phyloP scores from a whole-genome alignment of 257 asterid species.

The Striga asiatica region DNA sequence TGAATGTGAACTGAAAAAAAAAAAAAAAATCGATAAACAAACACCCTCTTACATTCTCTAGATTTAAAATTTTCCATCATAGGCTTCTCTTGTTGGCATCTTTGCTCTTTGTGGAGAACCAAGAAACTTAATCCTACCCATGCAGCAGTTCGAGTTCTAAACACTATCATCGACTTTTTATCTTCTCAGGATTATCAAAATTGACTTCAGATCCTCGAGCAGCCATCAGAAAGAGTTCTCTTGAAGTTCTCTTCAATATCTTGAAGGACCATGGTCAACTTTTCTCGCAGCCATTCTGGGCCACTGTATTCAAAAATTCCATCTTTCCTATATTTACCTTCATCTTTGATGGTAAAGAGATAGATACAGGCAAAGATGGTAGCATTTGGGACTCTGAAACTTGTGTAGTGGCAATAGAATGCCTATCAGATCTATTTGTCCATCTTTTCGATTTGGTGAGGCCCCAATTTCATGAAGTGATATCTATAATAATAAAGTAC shows the following conservation, averaged over 20 bases:
- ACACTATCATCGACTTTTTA: constrained; percentile 11
- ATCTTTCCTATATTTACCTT: constrained; percentile 69
- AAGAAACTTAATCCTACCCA: too few relatives aligned
- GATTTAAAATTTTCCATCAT: too few relatives aligned
- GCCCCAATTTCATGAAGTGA: constrained; percentile 56
- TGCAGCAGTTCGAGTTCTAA: constrained; percentile 12
- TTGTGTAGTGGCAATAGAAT: constrained; percentile 59
- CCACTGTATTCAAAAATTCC: constrained; percentile 46
- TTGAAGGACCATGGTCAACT: constrained; percentile 94
- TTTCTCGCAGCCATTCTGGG: constrained; percentile 70
- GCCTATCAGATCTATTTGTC: constrained; percentile 58
- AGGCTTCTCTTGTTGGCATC: not conserved
- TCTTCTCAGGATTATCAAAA: constrained; percentile 71
- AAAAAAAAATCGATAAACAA: too few relatives aligned
- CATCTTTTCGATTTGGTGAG: constrained; percentile 55
- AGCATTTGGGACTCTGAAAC: constrained; percentile 79
- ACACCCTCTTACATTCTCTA: too few relatives aligned
- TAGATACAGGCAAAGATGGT: constrained; percentile 33
- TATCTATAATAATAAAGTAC: constrained; percentile 52
- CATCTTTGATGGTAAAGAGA: constrained; percentile 38
- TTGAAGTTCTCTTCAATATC: constrained; percentile 92
- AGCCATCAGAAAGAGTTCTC: constrained; percentile 83
- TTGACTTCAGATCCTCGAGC: constrained; percentile 90
- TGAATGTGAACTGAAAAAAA: too few relatives aligned
- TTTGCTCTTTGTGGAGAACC: too few relatives aligned